Evolutionary conservation across 2,329 filamentous ascomycete species (phyloP), one percentile per base, ranked within the genome.

Genomic region (Alternaria arborescens): DNA sequence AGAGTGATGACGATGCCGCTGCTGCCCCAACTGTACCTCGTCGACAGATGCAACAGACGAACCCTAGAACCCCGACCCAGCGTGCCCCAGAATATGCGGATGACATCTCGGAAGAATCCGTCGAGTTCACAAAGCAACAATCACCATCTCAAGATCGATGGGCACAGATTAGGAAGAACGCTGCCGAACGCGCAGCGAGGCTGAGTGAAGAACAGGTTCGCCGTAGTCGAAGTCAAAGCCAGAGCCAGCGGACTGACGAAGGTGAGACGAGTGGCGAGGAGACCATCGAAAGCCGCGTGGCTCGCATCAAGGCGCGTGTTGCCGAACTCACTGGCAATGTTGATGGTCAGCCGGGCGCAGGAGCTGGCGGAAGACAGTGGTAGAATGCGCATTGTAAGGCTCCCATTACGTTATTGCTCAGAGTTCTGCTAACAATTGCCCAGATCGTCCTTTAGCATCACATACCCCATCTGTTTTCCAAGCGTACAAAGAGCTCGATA

Each of bases 141-240:
- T 76, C 73, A 36, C 78, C 72, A 20, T 69, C 73, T 32, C 85
- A 91, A 66, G 94, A 97, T 75, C 89, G 94, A 55, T 99, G 95
- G 95, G 94, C 94, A 1, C 93, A 97, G 79, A 97, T 98, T 68
- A 88, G 94, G 67, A 94, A 94, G 84, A 97, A 97, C 72, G 95
- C 95, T 11, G 93, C 93, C 4, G 91, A 95, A 63, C 87, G 93
- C 61, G 91, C 91, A 36, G 85, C 84, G 55, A 85, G 88, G 62
- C 83, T 87, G 43, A 88, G 86, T 55, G 90, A 93, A 68, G 88
- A 91, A 70, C 86, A 88, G 65, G 79, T 77, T 67, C 84, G 84
- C 40, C 84, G 84, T 44, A 86, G 82, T 43, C 83, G 87, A 67
- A 83, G 80, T 59, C 83, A 87, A 69, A 83, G 81, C 63, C 77